Evolutionary conservation across 805 yeast species (phyloP), one percentile per base, ranked within the genome.

Genomic region (Starmerella apis): DNA sequence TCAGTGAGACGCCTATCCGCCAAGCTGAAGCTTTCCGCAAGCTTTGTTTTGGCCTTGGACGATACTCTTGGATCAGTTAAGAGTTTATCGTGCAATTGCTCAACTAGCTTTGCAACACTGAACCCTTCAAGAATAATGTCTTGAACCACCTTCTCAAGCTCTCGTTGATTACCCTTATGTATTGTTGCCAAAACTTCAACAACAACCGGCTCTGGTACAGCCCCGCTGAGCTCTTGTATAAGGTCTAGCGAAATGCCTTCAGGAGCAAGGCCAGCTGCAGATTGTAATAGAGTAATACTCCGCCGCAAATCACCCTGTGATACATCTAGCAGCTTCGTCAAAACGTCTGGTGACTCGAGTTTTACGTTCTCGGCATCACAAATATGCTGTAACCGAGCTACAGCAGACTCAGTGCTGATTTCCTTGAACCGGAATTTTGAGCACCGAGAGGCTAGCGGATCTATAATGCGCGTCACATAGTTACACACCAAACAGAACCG

Each of bases 401-500:
- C 66, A 0, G 96, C 94, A 61, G 82, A 79, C 1, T 67, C 69
- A 54, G 78, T 74, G 60, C 84, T 88, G 52, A 92, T 72, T 35
- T 83, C 78, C 59, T 80, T 80, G 71, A 92, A 92, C 58, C 98
- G 72, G 66, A 92, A 92, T 65, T 92, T 92, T 36, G 96, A 86
- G 68, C 98, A 92, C 63, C 99, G 76, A 45, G 95, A 86, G 4
- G 97, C 96, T 52, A 92, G 69, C 1, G 99, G 99, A 60, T 90
- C 97, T 55, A 92, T 92, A 58, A 92, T 92, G 52, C 97, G 75
- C 1, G 99, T 92, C 55, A 92, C 92, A 68, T 92, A 92, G 65
- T 92, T 92, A 72, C 99, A 92, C 46, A 92, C 83, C 53, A 92
- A 70, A 65, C 97, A 92, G 68, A 92, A 92, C 59, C 99, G 75